Conservation (phyloP, 129 eudicot species). For the Oenanthe sinensis region DNA sequence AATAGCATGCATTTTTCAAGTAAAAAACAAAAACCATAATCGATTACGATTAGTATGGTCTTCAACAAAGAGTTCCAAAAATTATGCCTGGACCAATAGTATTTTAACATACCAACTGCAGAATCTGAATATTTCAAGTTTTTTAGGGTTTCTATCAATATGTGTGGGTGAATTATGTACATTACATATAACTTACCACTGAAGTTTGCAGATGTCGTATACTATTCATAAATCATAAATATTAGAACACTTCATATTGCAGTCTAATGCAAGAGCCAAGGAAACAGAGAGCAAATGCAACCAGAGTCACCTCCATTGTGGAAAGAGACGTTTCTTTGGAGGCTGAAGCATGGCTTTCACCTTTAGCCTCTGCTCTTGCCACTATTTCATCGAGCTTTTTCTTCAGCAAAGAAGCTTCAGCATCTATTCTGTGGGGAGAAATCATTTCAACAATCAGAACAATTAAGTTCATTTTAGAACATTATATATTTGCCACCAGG, state of each 20-base stretch:
- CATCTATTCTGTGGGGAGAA: conserved; percentile 63
- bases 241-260: not conserved
- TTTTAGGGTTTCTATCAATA: not conserved
- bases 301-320: conserved; percentile 64
- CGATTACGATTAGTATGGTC: too few relatives aligned
- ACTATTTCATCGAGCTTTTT: conserved; percentile 61
- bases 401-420: conserved; percentile 57
- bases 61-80: too few relatives aligned
- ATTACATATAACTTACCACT: not conserved
- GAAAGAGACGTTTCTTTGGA: conserved; percentile 46
- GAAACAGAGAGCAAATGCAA: not conserved
- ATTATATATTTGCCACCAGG: not conserved
- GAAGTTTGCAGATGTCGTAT: not conserved
- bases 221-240: not conserved
- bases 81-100: too few relatives aligned
- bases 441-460: conserved; percentile 14
- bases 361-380: conserved; percentile 31
- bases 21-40: too few relatives aligned
- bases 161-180: not conserved
- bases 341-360: conserved; percentile 44
- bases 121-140: not conserved
- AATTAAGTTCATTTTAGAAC: not conserved
- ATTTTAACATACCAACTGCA: too few relatives aligned
- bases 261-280: not conserved
- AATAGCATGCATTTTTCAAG: too few relatives aligned